Evolutionary conservation across 768 basidiomycete genomes (phyloP).

Genomic region (Rhizopogon salebrosus): DNA sequence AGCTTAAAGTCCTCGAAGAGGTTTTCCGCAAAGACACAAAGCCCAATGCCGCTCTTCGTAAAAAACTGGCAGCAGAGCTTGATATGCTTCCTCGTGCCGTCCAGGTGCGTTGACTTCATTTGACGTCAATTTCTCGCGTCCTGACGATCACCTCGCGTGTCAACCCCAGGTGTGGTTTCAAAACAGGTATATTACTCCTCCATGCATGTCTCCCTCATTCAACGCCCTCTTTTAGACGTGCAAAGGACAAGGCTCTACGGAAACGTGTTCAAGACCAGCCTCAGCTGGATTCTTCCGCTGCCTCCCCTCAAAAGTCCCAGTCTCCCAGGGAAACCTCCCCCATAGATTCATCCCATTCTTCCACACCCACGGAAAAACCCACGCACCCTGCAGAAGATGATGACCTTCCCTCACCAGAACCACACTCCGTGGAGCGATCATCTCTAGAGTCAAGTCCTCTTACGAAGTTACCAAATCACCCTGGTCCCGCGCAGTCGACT

Average conservation of each 20-base stretch:
- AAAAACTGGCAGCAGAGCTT: slow-evolving; percentile 74
- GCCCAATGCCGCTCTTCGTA: slow-evolving; percentile 77
- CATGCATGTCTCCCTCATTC: slow-evolving; percentile 2
- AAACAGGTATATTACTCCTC: slow-evolving; percentile 51
- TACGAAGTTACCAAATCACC: slow-evolving; percentile 21
- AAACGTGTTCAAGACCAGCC: slow-evolving; percentile 33
- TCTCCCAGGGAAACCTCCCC: slow-evolving; percentile 22
- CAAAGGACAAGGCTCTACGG: slow-evolving; percentile 75
- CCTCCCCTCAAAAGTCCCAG: slow-evolving; percentile 5
- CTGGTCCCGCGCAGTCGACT: slow-evolving; percentile 15
- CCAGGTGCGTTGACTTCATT: slow-evolving; percentile 54
- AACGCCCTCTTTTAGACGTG: slow-evolving; percentile 54
- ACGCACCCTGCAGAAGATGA: slow-evolving; percentile 17
- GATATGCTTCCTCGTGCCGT: slow-evolving; percentile 94
- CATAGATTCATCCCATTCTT: slow-evolving; percentile 24
- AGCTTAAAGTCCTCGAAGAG: slow-evolving; percentile 85
- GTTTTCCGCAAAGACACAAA: slow-evolving; percentile 88
- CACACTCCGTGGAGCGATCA: slow-evolving; percentile 2
- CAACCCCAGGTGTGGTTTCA: slow-evolving; percentile 80
- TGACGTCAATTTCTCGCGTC: slow-evolving; percentile 10
- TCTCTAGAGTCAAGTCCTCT: slow-evolving; percentile 6
- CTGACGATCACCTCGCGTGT: slow-evolving; percentile 16
- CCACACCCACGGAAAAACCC: slow-evolving; percentile 38
- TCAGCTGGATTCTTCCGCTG: slow-evolving; percentile 14
- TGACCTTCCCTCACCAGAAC: slow-evolving; percentile 2